Conservation (phyloP, 805 yeast genomes). For the Wickerhamiella lipophila region DNA sequence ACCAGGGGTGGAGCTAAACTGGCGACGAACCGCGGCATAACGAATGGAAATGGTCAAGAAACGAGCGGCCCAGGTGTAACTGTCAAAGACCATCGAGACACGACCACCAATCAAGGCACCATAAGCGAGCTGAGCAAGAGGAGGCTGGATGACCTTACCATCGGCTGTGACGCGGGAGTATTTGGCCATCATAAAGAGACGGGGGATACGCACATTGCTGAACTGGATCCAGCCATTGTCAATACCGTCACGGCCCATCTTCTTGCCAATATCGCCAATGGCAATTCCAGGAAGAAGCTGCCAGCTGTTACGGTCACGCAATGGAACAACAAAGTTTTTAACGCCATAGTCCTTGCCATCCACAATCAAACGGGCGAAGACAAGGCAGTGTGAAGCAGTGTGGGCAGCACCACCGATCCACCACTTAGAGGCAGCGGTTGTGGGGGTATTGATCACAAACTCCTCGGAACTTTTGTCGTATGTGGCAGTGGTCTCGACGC, state of each 20-base stretch:
- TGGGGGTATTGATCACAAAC: constrained; percentile 73
- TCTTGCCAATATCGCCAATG: constrained; percentile 85
- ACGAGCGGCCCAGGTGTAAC: constrained; percentile 67
- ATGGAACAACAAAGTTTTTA: constrained; percentile 81
- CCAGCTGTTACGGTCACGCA: constrained; percentile 58
- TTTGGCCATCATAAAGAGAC: constrained; percentile 68
- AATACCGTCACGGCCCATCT: constrained; percentile 93
- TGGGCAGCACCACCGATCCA: constrained; percentile 99
- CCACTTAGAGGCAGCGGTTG: constrained; percentile 91
- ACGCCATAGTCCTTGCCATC: constrained; percentile 83
- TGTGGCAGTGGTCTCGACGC: constrained; percentile 82
- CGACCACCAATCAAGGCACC: constrained; percentile 81
- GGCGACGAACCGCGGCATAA: constrained; percentile 82
- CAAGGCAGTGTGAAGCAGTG: constrained; percentile 78
- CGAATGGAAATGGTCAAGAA: constrained; percentile 74
- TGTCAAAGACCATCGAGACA: constrained; percentile 79
- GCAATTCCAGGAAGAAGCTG: constrained; percentile 65
- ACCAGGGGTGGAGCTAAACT: constrained; percentile 44
- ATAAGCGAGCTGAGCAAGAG: constrained; percentile 78
- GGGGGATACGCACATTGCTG: constrained; percentile 69
- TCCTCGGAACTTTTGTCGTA: constrained; percentile 53
- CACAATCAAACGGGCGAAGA: constrained; percentile 71
- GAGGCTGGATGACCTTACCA: constrained; percentile 64
- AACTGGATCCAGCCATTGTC: constrained; percentile 97
- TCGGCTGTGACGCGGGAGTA: constrained; percentile 59